Evolutionary conservation across 306 rosid genomes (phyloP).

Genomic region (Carpinus viminea): DNA sequence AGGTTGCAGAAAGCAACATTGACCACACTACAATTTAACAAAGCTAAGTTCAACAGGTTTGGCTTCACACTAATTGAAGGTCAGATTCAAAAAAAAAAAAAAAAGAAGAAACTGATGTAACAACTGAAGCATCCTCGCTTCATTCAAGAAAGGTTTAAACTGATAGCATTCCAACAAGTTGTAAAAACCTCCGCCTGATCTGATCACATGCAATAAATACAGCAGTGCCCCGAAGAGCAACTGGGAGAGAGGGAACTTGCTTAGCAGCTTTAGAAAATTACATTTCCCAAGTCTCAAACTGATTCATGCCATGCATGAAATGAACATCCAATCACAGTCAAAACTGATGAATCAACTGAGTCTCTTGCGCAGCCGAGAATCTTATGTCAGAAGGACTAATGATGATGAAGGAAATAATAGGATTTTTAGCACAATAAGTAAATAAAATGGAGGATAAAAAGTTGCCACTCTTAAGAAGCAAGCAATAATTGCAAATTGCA

Average conservation of each 20-base stretch:
- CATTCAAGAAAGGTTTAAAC: neutral
- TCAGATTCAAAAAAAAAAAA: neutral
- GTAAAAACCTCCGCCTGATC: neutral
- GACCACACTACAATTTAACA: neutral
- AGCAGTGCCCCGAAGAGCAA: too few species aligned
- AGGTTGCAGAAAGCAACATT: neutral
- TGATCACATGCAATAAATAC: constrained; percentile 1
- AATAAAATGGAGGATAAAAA: neutral
- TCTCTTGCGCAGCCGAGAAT: too few species aligned
- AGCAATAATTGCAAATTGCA: constrained; percentile 2
- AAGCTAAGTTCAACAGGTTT: neutral
- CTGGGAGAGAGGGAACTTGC: too few species aligned
- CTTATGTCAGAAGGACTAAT: too few species aligned
- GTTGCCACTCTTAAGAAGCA: neutral
- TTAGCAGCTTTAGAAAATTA: too few species aligned
- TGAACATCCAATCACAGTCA: constrained; percentile 1
- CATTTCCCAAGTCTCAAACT: too few species aligned
- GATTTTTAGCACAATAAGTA: neutral
- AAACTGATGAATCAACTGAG: neutral
- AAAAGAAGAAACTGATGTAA: neutral
- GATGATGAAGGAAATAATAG: too few species aligned
- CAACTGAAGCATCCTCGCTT: neutral
- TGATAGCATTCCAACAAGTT: neutral
- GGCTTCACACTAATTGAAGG: neutral
- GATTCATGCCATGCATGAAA: neutral